phyloP scores from a whole-genome alignment of 306 rosid genomes.

The Vigna unguiculata region DNA sequence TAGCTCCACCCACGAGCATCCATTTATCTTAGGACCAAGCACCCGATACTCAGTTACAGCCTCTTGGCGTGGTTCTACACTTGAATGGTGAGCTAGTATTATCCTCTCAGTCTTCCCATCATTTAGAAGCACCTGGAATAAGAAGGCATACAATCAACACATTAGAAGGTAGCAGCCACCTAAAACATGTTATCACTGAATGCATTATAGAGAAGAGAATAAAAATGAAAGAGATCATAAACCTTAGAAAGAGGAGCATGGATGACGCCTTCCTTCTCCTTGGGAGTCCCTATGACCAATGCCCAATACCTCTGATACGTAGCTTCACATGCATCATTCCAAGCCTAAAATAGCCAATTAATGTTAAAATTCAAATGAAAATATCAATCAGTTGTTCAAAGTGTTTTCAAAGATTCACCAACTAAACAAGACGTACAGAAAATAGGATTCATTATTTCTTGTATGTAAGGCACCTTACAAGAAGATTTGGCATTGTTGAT shows the following conservation, averaged over 20 bases:
- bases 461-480: conserved; percentile 59
- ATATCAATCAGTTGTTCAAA: neutral
- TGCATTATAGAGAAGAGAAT: conserved; percentile 3
- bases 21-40: conserved; percentile 90
- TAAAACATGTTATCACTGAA: conserved; percentile 34
- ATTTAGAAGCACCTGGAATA: conserved; percentile 77
- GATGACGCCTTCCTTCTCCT: conserved; percentile 83
- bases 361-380: conserved; percentile 24
- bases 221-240: conserved; percentile 36
- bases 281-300: conserved; percentile 85
- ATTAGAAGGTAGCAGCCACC: conserved; percentile 17
- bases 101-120: conserved; percentile 98
- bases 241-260: conserved; percentile 95
- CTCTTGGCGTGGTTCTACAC: conserved; percentile 83
- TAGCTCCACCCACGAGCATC: conserved; percentile 96
- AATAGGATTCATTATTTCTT: conserved; percentile 13
- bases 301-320: conserved; percentile 93
- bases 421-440: conserved; percentile 1
- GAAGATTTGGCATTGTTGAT: conserved; percentile 62
- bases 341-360: conserved; percentile 58
- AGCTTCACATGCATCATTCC: conserved; percentile 79
- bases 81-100: conserved; percentile 71
- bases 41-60: conserved; percentile 91
- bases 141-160: conserved; percentile 25
- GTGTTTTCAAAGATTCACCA: conserved; percentile 18